Percentiles rank a stretch among this genome's conserved stretches.
These are phyloP conservation scores for Polyporus tsugae DNA, from an alignment of 1,284 basidiomycete species.

Conservation along the genomic window DNA sequence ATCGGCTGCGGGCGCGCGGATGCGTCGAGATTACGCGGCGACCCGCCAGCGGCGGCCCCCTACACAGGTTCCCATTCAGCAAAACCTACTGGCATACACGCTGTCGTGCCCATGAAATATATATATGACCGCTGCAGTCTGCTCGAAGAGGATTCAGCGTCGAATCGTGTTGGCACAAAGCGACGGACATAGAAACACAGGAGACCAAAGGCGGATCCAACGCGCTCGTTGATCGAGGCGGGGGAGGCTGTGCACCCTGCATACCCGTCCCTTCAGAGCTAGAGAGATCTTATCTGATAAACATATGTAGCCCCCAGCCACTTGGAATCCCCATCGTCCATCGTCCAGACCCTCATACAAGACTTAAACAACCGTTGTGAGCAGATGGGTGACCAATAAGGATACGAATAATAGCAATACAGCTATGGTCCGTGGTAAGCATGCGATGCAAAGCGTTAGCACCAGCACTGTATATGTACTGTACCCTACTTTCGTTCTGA, in stretches of 20 bases:
- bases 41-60: neutral
- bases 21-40: constrained; percentile 12
- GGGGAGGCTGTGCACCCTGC: neutral
- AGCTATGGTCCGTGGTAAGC: constrained; percentile 12
- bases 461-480: constrained; percentile 7
- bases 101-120: too few relatives aligned
- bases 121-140: too few relatives aligned
- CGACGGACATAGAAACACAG: neutral
- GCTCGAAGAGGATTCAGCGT: too few relatives aligned
- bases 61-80: too few relatives aligned
- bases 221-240: neutral
- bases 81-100: too few relatives aligned
- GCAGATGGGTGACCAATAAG: constrained; percentile 19
- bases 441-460: neutral
- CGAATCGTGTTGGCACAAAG: too few relatives aligned
- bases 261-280: too few relatives aligned
- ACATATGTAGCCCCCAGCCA: too few relatives aligned
- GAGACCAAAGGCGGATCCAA: neutral
- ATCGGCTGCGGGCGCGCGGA: constrained; percentile 14
- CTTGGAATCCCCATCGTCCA: neutral
- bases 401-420: constrained; percentile 29
- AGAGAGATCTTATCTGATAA: too few relatives aligned
- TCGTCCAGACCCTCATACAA: neutral
- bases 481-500: neutral
- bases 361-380: too few relatives aligned